Evolutionary conservation across 306 rosid genomes (phyloP).

Genomic region (Carpinus fangiana): DNA sequence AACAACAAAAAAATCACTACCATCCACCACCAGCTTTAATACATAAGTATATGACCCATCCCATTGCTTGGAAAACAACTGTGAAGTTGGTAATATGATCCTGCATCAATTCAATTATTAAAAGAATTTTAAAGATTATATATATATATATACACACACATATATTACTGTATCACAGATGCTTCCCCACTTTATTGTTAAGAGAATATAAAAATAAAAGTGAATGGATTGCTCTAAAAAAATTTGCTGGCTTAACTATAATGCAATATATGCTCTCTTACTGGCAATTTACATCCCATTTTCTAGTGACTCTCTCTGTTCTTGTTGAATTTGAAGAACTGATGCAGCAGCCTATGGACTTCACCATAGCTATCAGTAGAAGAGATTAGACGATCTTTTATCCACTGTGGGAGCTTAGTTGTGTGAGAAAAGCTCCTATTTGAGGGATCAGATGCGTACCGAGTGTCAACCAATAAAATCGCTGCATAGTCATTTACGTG

Average conservation of each 20-base stretch:
- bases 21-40: neutral
- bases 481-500: conserved; percentile 92
- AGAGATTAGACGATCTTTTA: conserved; percentile 65
- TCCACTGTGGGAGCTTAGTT: conserved; percentile 85
- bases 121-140: neutral
- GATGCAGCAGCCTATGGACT: conserved; percentile 73
- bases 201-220: neutral
- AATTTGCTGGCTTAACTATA: neutral
- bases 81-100: neutral
- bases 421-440: conserved; percentile 57
- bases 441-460: conserved; percentile 72
- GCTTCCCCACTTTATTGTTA: neutral
- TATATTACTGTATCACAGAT: neutral
- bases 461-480: conserved; percentile 66
- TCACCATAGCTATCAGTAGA: conserved; percentile 73
- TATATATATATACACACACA: neutral
- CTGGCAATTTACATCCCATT: neutral
- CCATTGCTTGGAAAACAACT: neutral
- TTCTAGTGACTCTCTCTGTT: conserved; percentile 27
- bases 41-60: neutral
- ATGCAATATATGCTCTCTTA: neutral
- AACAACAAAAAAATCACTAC: too few species aligned
- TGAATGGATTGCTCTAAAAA: neutral
- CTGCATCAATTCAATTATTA: neutral
- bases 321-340: conserved; percentile 69